Evolutionary conservation across 345 rosid species (phyloP), one percentile per base, ranked within the genome.

Genomic region (Psidium guajava): DNA sequence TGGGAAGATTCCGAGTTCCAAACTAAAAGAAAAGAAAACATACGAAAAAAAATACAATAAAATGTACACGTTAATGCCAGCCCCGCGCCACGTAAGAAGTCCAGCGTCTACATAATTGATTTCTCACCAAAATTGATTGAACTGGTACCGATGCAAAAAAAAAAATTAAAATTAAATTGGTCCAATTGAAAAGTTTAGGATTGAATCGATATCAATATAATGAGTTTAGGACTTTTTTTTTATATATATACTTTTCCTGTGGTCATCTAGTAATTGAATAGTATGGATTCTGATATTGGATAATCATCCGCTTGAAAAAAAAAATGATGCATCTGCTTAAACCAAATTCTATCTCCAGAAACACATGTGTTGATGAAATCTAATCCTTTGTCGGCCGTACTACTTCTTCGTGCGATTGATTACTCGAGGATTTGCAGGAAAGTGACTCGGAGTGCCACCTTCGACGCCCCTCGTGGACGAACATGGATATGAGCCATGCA

Each of bases 1-100:
- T 95, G 99, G 99, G 98, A 97, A 88, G 96, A 95, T 64, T 91
- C 96, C 11, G 95, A 42, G 44, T 49, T 49, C 51, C 13, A 49
- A 49, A 11, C 13, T 11, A 49, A 49, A 49, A 3, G 2, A 11
- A 49, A 49, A 0, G 10, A 49, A 49, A 11, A 49, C 10, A 49
- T 10, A 49, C 3, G 10, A 42, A 49, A 49, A 49, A 47, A 47
- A 1, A 47, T 47, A 8, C 1, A n/a, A n/a, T 8, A 47, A 10
- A 49, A 49, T 49, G 11, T 49, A 11, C 13, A 49, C 51, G 0
- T 49, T 11, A 11, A 1, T 8, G 10, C 47, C 47, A 44, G 47
- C 10, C n/a, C n/a, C n/a, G n/a, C n/a, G n/a, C n/a, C n/a, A n/a
- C n/a, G n/a, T n/a, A n/a, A n/a, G n/a, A n/a, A n/a, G n/a, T n/a